Evolutionary conservation across 176 grass and related monocot genomes (phyloP), one percentile per base, ranked within the genome.

Genomic region (Musa troglodytarum): DNA sequence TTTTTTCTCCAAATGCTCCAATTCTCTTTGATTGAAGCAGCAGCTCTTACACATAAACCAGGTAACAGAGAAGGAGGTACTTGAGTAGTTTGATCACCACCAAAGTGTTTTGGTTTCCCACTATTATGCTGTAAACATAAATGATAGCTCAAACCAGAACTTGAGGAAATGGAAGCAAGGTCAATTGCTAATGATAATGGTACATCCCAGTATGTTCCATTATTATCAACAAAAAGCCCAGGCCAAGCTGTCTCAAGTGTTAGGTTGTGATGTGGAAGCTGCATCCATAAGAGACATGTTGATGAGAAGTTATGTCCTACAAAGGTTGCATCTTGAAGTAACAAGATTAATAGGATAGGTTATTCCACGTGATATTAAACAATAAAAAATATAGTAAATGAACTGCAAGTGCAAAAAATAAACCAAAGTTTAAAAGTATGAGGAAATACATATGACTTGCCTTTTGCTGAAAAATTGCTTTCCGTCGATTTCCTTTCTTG

Each of bases 401-500:
- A 65, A 65, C 5, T 19, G 12, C 9, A 22, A 50, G 8, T 69
- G 3, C 6, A 19, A 49, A 69, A 69, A 34, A 26, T 57, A 29
- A 57, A 55, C n/a, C 22, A 9, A 58, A 16, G 49, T 1, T 15
- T 17, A 17, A 56, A 28, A 74, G 12, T 23, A 73, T 73, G 53
- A 57, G 52, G 14, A 74, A 56, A 82, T 87, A 73, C 79, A 91
- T 77, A 85, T 82, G 62, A 78, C 87, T 87, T 91, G 86, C 94
- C 94, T 98, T 89, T 75, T 93, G 86, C 66, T 91, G 84, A 87
- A 92, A 93, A 59, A 91, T 83, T 25, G 82, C 88, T 93, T 98
- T 93, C 75, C 84, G 84, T 88, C 90, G 83, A 74, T 77, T 77
- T 8, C 79, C 82, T 53, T 93, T 92, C 68, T 89, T 90, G 53